Evolutionary conservation across 306 rosid species (phyloP), one percentile per base, ranked within the genome.

Genomic region (Dryas octopetala): DNA sequence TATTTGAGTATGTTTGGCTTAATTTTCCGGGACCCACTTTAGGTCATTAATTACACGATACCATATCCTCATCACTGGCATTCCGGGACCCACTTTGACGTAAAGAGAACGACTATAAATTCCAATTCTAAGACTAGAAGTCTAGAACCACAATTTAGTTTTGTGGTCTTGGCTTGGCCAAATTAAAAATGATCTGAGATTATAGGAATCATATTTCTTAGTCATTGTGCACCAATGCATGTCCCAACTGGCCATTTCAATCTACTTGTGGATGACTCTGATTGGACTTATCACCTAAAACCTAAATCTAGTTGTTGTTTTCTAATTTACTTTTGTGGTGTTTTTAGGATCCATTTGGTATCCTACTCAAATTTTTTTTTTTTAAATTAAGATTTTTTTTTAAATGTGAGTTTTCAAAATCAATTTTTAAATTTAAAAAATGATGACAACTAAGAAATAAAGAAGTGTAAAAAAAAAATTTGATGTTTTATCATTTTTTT

Each of bases 251-350:
- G 12, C 68, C 75, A 59, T 45, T 14, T 55, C 38, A 45, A 58
- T 62, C 40, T 64, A 16, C 2, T 41, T 43, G 43, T 23, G 59
- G 47, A 32, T 8, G 23, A 48, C 32, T 15, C 7, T 46, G 71
- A 69, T 79, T 68, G n/a, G 76, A 80, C 79, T 61, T 1, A 11
- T 68, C 71, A 68, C 79, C 73, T 17, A 62, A 44, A 74, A 11
- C 68, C 75, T 40, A 66, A 67, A 9, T 49, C 59, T n/a, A 26
- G 14, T 55, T 41, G n/a, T 50, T 41, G n/a, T 50, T 26, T 14
- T 28, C 23, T 23, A 23, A 28, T 55, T 16, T 13, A 14, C 4
- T 4, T 71, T 41, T 43, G 23, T 23, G 23, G 23, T 23, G 23
- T 23, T 23, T 23, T 23, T 23, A 23, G 19, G 19, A 19, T 0